A percentile compares a stretch with the other conserved stretches of the same genome.
phyloP scores from a whole-genome alignment of 768 basidiomycete species.

The Vararia minispora region DNA sequence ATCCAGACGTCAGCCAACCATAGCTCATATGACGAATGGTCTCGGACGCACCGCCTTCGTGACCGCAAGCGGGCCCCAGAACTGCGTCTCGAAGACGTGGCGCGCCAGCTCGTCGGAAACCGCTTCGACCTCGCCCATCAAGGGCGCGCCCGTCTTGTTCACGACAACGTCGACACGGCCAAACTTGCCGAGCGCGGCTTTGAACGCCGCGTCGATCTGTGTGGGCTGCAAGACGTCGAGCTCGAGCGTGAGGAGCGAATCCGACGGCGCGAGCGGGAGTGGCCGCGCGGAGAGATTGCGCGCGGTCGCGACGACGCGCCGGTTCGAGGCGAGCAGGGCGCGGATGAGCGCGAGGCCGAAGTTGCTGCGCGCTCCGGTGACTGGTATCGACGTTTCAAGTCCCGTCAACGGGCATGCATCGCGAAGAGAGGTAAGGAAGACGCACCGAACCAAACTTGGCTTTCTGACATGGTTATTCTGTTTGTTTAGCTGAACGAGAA shows the following conservation, averaged over 20 bases:
- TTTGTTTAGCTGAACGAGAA: no score
- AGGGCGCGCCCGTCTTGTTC: neutral
- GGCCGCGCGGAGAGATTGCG: neutral
- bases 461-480: no score
- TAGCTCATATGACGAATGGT: no score
- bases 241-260: neutral
- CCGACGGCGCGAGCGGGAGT: neutral
- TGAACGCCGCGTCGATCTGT: constrained; percentile 1
- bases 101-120: constrained; percentile 1
- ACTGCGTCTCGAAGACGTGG: neutral
- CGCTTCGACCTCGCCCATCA: constrained; percentile 1
- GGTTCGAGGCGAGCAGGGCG: neutral
- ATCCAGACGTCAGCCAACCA: no score
- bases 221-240: neutral
- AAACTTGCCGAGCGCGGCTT: neutral
- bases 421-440: no score
- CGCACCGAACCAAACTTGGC: no score
- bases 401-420: no score
- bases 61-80: constrained; percentile 4
- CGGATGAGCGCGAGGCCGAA: neutral
- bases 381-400: no score
- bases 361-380: neutral
- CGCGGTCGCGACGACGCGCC: constrained; percentile 3
- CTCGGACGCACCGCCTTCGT: neutral
- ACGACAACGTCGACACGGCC: constrained; percentile 4